Evolutionary conservation across 352 stramenopile species (phyloP).

Genomic region (Phytopythium helicoides): DNA sequence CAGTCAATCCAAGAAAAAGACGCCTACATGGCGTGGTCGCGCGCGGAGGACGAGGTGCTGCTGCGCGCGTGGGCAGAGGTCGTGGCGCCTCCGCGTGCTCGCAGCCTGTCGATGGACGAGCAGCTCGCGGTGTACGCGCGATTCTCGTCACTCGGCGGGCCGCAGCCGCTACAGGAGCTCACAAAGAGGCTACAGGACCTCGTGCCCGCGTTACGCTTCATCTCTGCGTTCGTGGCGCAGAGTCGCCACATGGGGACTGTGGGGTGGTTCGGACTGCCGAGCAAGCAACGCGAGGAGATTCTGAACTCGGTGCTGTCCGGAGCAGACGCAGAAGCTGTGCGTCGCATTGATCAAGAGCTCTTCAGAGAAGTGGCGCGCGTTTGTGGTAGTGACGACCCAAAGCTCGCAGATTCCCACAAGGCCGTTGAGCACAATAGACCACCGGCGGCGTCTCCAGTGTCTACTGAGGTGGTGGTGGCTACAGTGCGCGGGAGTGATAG

Average conservation of each 20-base stretch:
- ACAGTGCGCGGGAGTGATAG: too few relatives aligned
- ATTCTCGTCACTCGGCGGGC: conserved; percentile 16
- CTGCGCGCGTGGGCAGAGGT: conserved; percentile 29
- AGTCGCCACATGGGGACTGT: conserved; percentile 7
- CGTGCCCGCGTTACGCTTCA: conserved; percentile 27
- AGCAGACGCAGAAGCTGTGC: conserved; percentile 14
- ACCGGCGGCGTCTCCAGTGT: too few relatives aligned
- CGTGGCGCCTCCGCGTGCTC: conserved; percentile 21
- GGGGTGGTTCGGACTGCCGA: conserved; percentile 31
- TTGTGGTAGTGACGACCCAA: too few relatives aligned
- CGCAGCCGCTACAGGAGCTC: conserved; percentile 16
- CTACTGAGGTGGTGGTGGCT: too few relatives aligned
- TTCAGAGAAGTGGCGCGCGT: too few relatives aligned
- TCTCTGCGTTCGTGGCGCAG: conserved; percentile 24
- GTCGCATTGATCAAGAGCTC: conserved; percentile 16
- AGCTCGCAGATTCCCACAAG: too few relatives aligned
- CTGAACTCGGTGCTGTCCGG: conserved; percentile 21
- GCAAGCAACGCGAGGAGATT: conserved; percentile 22
- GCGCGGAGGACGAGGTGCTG: conserved; percentile 9
- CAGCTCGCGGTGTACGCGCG: conserved; percentile 21
- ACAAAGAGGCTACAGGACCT: conserved; percentile 26
- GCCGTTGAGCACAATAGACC: too few relatives aligned
- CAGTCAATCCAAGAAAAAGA: too few relatives aligned
- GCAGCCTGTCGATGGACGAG: conserved; percentile 20
- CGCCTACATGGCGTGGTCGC: too few relatives aligned